These are phyloP conservation scores for Yarrowia keelungensis DNA, from an alignment of 805 yeast species.

Conservation along the genomic window DNA sequence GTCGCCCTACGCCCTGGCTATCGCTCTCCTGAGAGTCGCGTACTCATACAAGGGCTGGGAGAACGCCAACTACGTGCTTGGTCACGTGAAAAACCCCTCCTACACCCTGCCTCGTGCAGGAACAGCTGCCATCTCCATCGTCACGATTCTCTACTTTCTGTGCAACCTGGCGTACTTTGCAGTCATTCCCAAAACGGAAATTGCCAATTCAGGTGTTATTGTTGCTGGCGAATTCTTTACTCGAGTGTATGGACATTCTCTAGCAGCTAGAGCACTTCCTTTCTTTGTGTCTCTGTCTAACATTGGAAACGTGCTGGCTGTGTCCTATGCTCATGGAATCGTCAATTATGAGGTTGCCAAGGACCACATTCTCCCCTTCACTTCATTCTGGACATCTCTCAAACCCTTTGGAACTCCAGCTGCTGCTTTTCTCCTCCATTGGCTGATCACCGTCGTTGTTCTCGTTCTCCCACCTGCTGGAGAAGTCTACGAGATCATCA, in stretches of 20 bases:
- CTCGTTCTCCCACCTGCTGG: conserved; percentile 67
- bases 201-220: conserved; percentile 62
- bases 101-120: conserved; percentile 66
- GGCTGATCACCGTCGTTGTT: conserved; percentile 62
- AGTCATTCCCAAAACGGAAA: conserved; percentile 56
- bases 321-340: conserved; percentile 64
- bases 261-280: conserved; percentile 60
- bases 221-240: conserved; percentile 69
- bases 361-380: conserved; percentile 59
- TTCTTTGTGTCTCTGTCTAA: conserved; percentile 66
- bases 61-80: conserved; percentile 67
- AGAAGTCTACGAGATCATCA: conserved; percentile 67
- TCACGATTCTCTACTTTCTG: conserved; percentile 61
- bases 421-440: conserved; percentile 60
- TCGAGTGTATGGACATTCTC: conserved; percentile 62
- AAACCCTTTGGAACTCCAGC: conserved; percentile 52
- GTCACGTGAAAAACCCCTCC: conserved; percentile 64
- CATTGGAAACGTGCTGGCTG: conserved; percentile 70
- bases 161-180: conserved; percentile 66
- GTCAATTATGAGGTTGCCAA: conserved; percentile 65
- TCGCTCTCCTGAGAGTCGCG: conserved; percentile 64
- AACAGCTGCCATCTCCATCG: conserved; percentile 61
- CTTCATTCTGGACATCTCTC: conserved; percentile 55
- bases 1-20: conserved; percentile 56
- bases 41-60: conserved; percentile 77